These are phyloP conservation scores for Amphibolis antarctica DNA, from an alignment of 106 monocot genomes.

Conservation along the genomic window DNA sequence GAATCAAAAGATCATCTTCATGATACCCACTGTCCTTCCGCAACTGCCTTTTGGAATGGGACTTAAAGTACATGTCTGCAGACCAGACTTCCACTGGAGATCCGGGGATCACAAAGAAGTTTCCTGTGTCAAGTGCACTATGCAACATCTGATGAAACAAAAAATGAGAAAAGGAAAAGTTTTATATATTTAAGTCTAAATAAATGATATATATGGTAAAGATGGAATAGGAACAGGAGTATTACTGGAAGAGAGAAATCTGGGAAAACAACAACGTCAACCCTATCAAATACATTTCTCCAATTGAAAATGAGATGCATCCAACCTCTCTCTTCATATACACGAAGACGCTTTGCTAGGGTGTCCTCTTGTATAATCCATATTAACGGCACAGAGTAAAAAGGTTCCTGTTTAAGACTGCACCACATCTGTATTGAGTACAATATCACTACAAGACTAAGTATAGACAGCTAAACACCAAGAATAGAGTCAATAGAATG, in stretches of 20 bases:
- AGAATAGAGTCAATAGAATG: not conserved
- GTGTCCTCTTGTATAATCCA: conserved; percentile 90
- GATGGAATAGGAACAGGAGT: not conserved
- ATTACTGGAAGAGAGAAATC: conserved; percentile 85
- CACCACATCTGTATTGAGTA: conserved; percentile 3
- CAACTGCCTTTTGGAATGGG: conserved; percentile 35
- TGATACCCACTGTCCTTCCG: conserved; percentile 44
- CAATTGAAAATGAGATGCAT: conserved; percentile 52
- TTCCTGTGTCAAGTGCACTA: conserved; percentile 60
- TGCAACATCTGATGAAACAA: conserved; percentile 59
- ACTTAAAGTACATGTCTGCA: conserved; percentile 31
- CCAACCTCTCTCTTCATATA: conserved; percentile 33
- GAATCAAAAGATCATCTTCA: conserved; percentile 52
- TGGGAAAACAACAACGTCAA: conserved; percentile 73
- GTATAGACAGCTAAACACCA: not conserved
- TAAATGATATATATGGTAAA: not conserved
- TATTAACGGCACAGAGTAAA: conserved; percentile 58
- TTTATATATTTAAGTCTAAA: not conserved
- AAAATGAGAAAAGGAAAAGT: not conserved
- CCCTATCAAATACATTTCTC: conserved; percentile 65
- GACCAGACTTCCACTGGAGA: conserved; percentile 52
- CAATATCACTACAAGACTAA: not conserved
- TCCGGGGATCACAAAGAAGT: conserved; percentile 77
- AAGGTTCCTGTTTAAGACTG: conserved; percentile 87
- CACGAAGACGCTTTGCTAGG: conserved; percentile 55